Evolutionary conservation across 2,329 filamentous ascomycete species (phyloP).

Genomic region (Periconia sp.): DNA sequence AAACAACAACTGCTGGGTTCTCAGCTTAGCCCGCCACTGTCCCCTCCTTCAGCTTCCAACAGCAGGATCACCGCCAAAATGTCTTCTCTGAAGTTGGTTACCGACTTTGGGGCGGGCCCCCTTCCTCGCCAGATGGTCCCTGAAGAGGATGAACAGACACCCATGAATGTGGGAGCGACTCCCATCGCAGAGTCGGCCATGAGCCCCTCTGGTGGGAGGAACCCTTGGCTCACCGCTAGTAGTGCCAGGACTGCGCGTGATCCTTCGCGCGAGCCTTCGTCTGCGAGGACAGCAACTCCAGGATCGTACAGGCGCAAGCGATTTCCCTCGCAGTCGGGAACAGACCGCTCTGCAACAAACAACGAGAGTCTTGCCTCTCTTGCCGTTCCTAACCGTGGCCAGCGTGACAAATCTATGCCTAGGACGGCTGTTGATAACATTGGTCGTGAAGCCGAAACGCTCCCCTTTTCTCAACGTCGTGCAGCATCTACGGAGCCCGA

Average conservation of each 20-base stretch:
- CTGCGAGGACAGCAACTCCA: slow-evolving; percentile 55
- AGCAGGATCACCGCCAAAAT: slow-evolving; percentile 69
- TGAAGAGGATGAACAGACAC: slow-evolving; percentile 67
- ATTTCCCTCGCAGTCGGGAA: slow-evolving; percentile 54
- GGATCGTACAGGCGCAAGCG: slow-evolving; percentile 70
- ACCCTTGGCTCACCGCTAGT: slow-evolving; percentile 38
- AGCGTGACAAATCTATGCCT: slow-evolving; percentile 31
- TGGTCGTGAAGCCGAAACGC: slow-evolving; percentile 44
- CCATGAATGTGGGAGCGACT: slow-evolving; percentile 78
- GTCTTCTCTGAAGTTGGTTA: slow-evolving; percentile 86
- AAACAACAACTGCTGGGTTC: slow-evolving; percentile 55
- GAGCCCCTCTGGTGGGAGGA: slow-evolving; percentile 62
- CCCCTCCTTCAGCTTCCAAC: slow-evolving; percentile 64
- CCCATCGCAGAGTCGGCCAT: slow-evolving; percentile 73
- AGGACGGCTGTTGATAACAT: slow-evolving; percentile 42
- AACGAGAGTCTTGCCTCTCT: slow-evolving; percentile 37
- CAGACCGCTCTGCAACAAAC: slow-evolving; percentile 32
- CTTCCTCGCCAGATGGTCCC: slow-evolving; percentile 64
- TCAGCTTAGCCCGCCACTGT: slow-evolving; percentile 68
- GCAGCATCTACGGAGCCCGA: slow-evolving; percentile 53
- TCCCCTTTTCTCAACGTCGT: slow-evolving; percentile 38
- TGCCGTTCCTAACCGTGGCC: slow-evolving; percentile 38
- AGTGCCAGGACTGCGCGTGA: slow-evolving; percentile 33
- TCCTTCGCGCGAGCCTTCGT: slow-evolving; percentile 45
- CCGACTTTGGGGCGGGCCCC: slow-evolving; percentile 67